These are phyloP conservation scores for Drechslera avenae DNA, from an alignment of 2,329 filamentous ascomycete species.

Conservation along the genomic window DNA sequence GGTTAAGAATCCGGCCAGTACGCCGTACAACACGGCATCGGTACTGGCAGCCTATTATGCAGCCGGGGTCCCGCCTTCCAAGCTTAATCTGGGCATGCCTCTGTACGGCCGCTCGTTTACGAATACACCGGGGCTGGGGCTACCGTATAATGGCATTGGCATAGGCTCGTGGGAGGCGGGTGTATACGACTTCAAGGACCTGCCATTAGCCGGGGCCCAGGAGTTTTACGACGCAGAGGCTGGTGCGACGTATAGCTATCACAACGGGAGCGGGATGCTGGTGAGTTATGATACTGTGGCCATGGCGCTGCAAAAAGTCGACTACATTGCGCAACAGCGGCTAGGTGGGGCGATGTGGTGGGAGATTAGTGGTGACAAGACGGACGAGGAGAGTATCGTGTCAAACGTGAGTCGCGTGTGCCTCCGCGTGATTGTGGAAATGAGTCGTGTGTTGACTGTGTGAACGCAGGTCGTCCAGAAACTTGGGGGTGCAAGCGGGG, in stretches of 20 bases:
- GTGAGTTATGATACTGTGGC: conserved; percentile 75
- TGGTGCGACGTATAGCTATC: conserved; percentile 79
- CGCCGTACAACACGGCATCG: conserved; percentile 76
- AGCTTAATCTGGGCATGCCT: conserved; percentile 90
- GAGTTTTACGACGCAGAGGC: conserved; percentile 68
- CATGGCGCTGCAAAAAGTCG: conserved; percentile 71
- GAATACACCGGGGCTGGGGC: conserved; percentile 75
- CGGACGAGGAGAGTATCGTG: conserved; percentile 66
- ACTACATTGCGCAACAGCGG: conserved; percentile 68
- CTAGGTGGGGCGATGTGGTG: conserved; percentile 97
- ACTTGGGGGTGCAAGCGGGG: conserved; percentile 48
- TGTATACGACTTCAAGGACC: conserved; percentile 85
- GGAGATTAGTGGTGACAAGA: conserved; percentile 83
- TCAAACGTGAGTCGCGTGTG: conserved; percentile 36
- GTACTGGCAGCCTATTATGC: conserved; percentile 74
- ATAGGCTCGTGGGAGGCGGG: conserved; percentile 78
- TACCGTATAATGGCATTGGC: conserved; percentile 72
- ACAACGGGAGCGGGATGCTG: conserved; percentile 66
- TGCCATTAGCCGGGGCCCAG: conserved; percentile 70
- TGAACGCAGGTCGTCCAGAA: conserved; percentile 43
- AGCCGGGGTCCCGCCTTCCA: conserved; percentile 65
- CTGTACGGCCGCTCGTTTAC: conserved; percentile 87
- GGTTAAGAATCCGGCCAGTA: conserved; percentile 62
- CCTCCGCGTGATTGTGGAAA: not conserved
- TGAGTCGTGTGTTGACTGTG: not conserved